Evolutionary conservation across 2,329 filamentous ascomycete species (phyloP).

Genomic region (Fusarium sp.): DNA sequence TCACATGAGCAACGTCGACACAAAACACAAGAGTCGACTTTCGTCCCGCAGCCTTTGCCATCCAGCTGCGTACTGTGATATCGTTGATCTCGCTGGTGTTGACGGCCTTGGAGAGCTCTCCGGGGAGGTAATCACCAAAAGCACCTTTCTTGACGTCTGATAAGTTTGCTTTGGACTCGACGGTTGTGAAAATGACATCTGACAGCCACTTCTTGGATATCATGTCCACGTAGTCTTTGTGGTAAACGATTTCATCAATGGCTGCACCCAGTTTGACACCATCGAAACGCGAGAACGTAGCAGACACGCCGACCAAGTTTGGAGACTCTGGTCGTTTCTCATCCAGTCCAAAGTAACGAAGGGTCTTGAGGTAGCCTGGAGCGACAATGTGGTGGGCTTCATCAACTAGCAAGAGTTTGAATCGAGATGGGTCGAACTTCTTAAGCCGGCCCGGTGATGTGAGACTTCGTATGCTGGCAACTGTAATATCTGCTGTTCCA

Average conservation of each 20-base stretch:
- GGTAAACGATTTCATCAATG: constrained; percentile 96
- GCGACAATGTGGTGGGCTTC: constrained; percentile 98
- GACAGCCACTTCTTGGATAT: constrained; percentile 92
- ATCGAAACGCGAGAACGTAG: constrained; percentile 82
- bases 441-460: constrained; percentile 79
- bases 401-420: constrained; percentile 94
- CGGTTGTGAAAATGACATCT: constrained; percentile 93
- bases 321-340: constrained; percentile 61
- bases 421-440: constrained; percentile 83
- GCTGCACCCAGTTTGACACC: constrained; percentile 84
- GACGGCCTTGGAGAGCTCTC: constrained; percentile 82
- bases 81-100: constrained; percentile 87
- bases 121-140: constrained; percentile 81
- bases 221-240: constrained; percentile 78
- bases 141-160: constrained; percentile 72
- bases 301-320: constrained; percentile 89
- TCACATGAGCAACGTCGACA: constrained; percentile 87
- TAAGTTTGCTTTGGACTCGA: constrained; percentile 84
- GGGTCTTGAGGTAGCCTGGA: constrained; percentile 77
- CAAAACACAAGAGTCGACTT: constrained; percentile 95
- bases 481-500: constrained; percentile 88
- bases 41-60: constrained; percentile 77
- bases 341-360: constrained; percentile 83
- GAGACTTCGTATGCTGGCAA: constrained; percentile 91
- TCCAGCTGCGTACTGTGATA: constrained; percentile 87